phyloP scores from a whole-genome alignment of 805 yeast species.

The Dipodascopsis tothii region DNA sequence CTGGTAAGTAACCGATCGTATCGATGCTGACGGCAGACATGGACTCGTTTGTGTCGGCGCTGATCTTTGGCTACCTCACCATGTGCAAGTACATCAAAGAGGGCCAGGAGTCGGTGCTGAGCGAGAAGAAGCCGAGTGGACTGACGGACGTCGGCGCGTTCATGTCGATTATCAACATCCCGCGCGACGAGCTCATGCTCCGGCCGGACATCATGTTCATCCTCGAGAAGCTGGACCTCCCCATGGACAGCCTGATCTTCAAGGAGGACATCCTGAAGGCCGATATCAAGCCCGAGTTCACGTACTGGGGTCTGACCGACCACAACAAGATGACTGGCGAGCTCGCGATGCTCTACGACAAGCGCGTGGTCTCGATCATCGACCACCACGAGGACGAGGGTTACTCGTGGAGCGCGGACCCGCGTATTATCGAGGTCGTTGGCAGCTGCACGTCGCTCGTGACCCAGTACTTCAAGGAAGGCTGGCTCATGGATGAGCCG shows the following conservation, averaged over 20 bases:
- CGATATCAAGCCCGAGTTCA: constrained; percentile 13
- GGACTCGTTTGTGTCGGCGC: constrained; percentile 76
- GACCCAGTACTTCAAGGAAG: constrained; percentile 49
- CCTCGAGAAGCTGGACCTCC: constrained; percentile 42
- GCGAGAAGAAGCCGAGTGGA: too few relatives aligned
- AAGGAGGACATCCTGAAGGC: constrained; percentile 50
- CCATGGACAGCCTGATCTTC: constrained; percentile 47
- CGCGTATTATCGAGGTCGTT: constrained; percentile 51
- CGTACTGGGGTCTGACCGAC: constrained; percentile 62
- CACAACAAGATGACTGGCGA: constrained; percentile 63
- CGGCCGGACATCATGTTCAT: constrained; percentile 64
- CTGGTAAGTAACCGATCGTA: too few relatives aligned
- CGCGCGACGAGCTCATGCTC: constrained; percentile 53
- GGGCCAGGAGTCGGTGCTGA: constrained; percentile 29
- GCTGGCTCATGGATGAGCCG: constrained; percentile 8
- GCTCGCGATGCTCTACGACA: constrained; percentile 30
- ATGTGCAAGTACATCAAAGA: constrained; percentile 20
- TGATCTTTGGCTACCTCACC: constrained; percentile 59
- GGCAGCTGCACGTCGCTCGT: constrained; percentile 83
- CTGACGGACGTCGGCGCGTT: too few relatives aligned
- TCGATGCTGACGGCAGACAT: too few relatives aligned
- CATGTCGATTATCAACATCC: constrained; percentile 75
- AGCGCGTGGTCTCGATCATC: constrained; percentile 52
- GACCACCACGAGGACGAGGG: constrained; percentile 84
- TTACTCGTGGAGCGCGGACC: constrained; percentile 42